phyloP scores from a whole-genome alignment of 1,284 basidiomycete species.

The Cutaneotrichosporon sp. region DNA sequence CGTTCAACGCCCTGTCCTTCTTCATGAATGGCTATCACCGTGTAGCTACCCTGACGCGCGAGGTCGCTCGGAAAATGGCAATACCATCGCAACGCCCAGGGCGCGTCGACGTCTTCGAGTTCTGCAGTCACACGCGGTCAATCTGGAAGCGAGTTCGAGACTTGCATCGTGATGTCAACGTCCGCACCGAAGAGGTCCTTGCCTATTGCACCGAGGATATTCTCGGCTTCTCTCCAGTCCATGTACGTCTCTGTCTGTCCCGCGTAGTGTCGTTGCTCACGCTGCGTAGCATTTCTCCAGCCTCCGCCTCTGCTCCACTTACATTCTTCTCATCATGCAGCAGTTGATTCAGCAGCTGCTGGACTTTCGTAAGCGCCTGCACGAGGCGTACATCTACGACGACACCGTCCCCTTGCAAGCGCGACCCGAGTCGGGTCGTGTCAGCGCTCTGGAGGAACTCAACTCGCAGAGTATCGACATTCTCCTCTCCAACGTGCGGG shows the following conservation, averaged over 20 bases:
- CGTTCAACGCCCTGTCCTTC: constrained; percentile 23
- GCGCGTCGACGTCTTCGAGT: constrained; percentile 20
- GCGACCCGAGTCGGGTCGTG: constrained; percentile 4
- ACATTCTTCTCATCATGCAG: constrained; percentile 31
- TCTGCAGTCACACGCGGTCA: constrained; percentile 18
- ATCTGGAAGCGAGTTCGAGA: constrained; percentile 23
- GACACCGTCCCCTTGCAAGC: background rate
- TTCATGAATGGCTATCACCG: constrained; percentile 25
- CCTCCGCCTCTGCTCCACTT: constrained; percentile 15
- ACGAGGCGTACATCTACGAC: constrained; percentile 19
- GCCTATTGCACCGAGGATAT: constrained; percentile 12
- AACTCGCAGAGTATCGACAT: constrained; percentile 30
- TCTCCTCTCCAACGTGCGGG: constrained; percentile 20
- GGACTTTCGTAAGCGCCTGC: constrained; percentile 25
- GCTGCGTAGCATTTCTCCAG: constrained; percentile 20
- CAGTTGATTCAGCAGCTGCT: constrained; percentile 26
- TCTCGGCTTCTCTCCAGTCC: constrained; percentile 35
- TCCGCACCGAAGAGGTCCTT: constrained; percentile 11
- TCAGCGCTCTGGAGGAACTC: constrained; percentile 25
- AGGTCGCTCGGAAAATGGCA: constrained; percentile 22
- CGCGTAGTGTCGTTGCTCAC: no score
- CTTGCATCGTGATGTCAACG: constrained; percentile 17
- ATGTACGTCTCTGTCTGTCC: constrained; percentile 11
- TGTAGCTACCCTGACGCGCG: constrained; percentile 17
- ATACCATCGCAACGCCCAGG: constrained; percentile 23